Conservation (phyloP, 345 rosid species). For the Geranium rotundifolium region DNA sequence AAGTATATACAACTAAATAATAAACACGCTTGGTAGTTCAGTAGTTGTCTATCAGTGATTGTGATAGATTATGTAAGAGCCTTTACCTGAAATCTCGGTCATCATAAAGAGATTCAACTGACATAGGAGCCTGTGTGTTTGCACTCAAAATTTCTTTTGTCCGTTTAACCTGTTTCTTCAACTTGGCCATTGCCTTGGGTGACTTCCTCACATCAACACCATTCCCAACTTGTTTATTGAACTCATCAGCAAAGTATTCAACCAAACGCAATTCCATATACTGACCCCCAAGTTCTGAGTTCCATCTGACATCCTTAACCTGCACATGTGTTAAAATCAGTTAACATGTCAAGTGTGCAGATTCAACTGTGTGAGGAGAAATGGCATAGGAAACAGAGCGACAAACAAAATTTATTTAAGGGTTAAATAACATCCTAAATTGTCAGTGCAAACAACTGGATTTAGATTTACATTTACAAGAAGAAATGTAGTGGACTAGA, state of each 20-base stretch:
- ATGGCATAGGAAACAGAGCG: not conserved
- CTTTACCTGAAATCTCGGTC: conserved; percentile 86
- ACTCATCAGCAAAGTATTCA: conserved; percentile 89
- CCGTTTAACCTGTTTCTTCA: conserved; percentile 98
- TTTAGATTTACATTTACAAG: no score
- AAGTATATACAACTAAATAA: not conserved
- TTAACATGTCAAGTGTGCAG: conserved; percentile 5
- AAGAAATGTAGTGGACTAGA: no score
- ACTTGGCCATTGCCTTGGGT: conserved; percentile 97
- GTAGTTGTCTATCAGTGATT: not conserved
- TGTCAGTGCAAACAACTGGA: no score
- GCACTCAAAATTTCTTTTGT: conserved; percentile 98
- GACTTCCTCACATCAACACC: conserved; percentile 84
- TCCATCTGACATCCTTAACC: conserved; percentile 99
- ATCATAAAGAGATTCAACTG: conserved; percentile 88
- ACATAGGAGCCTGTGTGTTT: conserved; percentile 76
- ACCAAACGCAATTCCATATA: conserved; percentile 76
- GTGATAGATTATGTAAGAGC: not conserved
- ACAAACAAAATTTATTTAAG: no score
- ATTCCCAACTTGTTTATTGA: conserved; percentile 79
- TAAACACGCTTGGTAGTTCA: not conserved
- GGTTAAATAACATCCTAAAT: no score
- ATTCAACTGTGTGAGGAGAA: not conserved
- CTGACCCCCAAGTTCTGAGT: conserved; percentile 84
- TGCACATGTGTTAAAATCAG: conserved; percentile 10